Percentiles rank a stretch among this genome's conserved stretches.
phyloP scores from a whole-genome alignment of 2,329 filamentous ascomycete species.

The Cercospora sp. region DNA sequence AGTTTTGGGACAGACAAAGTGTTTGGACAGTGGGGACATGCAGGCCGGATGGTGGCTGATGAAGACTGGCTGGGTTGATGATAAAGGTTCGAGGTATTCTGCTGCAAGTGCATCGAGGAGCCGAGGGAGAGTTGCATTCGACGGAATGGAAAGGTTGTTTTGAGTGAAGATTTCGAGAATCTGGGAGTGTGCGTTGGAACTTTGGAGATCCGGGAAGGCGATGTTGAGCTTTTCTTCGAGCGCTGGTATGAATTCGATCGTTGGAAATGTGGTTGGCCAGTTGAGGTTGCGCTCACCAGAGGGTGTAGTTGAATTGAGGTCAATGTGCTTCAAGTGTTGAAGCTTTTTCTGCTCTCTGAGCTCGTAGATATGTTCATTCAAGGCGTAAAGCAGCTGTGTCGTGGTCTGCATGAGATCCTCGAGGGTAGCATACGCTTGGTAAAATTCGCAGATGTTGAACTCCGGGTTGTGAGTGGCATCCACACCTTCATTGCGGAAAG shows the following conservation, averaged over 20 bases:
- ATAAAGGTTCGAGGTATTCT: slow-evolving; percentile 75
- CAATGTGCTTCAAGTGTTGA: neutral
- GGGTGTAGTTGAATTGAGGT: neutral
- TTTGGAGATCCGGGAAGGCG: slow-evolving; percentile 53
- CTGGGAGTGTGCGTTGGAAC: slow-evolving; percentile 56
- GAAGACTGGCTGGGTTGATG: slow-evolving; percentile 73
- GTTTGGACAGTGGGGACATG: slow-evolving; percentile 89
- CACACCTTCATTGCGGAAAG: slow-evolving; percentile 85
- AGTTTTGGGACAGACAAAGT: slow-evolving; percentile 66
- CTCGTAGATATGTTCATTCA: slow-evolving; percentile 8
- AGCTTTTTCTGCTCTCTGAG: slow-evolving; percentile 1
- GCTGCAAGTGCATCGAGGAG: slow-evolving; percentile 81
- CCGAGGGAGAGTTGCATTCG: slow-evolving; percentile 59
- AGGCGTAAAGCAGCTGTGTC: slow-evolving; percentile 61
- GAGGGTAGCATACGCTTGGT: slow-evolving; percentile 79
- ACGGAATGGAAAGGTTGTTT: slow-evolving; percentile 52
- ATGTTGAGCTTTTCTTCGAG: slow-evolving; percentile 68
- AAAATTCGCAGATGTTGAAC: slow-evolving; percentile 97
- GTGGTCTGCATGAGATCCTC: slow-evolving; percentile 73
- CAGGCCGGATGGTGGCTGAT: slow-evolving; percentile 87
- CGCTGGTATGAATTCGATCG: slow-evolving; percentile 78
- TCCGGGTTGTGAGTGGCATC: slow-evolving; percentile 94
- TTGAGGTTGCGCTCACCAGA: neutral
- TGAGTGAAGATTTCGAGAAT: slow-evolving; percentile 58
- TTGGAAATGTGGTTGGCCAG: slow-evolving; percentile 24